Conservation (phyloP, 352 stramenopile species). For the Phytophthora aleatoria region DNA sequence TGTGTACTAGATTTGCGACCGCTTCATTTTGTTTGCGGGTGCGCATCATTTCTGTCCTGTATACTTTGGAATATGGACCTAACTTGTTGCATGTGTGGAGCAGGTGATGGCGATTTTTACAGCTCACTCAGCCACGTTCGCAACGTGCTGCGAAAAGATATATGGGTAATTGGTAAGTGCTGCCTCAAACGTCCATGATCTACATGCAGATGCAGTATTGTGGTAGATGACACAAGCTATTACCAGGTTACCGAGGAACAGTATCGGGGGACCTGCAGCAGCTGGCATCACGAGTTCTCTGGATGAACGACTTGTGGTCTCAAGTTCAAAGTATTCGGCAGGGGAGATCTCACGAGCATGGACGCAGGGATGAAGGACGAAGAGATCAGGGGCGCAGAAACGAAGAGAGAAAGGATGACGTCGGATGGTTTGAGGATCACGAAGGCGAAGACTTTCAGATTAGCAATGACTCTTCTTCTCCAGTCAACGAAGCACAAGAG, state of each 20-base stretch:
- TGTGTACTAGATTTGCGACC: conserved; percentile 68
- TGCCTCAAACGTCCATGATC: neutral
- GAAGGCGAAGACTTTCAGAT: conserved; percentile 18
- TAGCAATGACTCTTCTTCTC: conserved; percentile 14
- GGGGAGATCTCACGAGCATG: conserved; percentile 15
- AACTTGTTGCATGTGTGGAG: conserved; percentile 10
- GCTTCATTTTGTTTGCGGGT: conserved; percentile 86
- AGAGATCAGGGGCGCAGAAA: conserved; percentile 17
- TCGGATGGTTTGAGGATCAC: conserved; percentile 33
- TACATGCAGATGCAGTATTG: neutral
- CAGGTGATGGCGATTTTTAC: conserved; percentile 88
- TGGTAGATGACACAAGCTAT: neutral
- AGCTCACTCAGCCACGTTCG: conserved; percentile 82
- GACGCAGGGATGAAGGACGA: conserved; percentile 15
- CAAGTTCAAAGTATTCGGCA: conserved; percentile 37
- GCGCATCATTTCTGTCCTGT: conserved; percentile 4
- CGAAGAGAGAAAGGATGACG: conserved; percentile 17
- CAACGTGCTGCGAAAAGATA: conserved; percentile 83
- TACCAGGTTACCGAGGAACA: conserved; percentile 66
- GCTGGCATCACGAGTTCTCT: conserved; percentile 76
- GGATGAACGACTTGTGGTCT: conserved; percentile 70
- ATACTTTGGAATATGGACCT: neutral
- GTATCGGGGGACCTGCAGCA: conserved; percentile 83
- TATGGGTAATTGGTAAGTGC: conserved; percentile 82
- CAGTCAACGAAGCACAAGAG: conserved; percentile 19